Percentiles rank a stretch among this genome's conserved stretches.
Conservation (phyloP, 768 basidiomycete genomes). For the Amanita polypyramis region DNA sequence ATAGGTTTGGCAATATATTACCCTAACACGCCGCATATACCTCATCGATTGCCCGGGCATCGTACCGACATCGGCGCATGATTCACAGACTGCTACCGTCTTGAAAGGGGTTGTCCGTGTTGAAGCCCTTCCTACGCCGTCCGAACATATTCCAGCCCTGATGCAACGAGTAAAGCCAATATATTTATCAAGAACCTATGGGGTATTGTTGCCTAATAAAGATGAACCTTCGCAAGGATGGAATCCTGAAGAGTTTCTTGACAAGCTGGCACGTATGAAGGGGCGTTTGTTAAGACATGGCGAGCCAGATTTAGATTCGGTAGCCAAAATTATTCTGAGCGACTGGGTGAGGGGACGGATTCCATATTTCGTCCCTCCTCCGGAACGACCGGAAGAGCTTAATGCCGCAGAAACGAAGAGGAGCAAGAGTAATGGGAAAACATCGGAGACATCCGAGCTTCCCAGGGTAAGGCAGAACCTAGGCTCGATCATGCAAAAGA, state of each 20-base stretch:
- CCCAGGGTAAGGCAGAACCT: conserved; percentile 79
- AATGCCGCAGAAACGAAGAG: conserved; percentile 56
- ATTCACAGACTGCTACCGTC: conserved; percentile 84
- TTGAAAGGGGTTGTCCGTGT: conserved; percentile 96
- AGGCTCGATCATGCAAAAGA: conserved; percentile 82
- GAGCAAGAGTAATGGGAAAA: conserved; percentile 49
- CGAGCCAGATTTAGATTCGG: conserved; percentile 86
- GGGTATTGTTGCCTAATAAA: conserved; percentile 51
- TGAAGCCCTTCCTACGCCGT: conserved; percentile 86
- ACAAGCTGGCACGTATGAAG: conserved; percentile 79
- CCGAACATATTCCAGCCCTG: conserved; percentile 82
- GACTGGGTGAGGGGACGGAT: conserved; percentile 98
- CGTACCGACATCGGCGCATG: conserved; percentile 87
- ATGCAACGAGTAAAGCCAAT: conserved; percentile 89
- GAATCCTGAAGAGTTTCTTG: conserved; percentile 73
- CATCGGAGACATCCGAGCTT: conserved; percentile 27
- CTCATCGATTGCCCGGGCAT: conserved; percentile 99
- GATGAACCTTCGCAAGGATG: conserved; percentile 43
- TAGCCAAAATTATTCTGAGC: conserved; percentile 89
- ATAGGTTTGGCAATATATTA: conserved; percentile 98
- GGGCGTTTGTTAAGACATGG: conserved; percentile 90
- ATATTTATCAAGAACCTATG: conserved; percentile 83
- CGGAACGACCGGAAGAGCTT: conserved; percentile 66
- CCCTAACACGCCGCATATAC: conserved; percentile 90
- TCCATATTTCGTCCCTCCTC: conserved; percentile 91